phyloP scores from a whole-genome alignment of 768 basidiomycete species.

The Cyclocybe aegerita region DNA sequence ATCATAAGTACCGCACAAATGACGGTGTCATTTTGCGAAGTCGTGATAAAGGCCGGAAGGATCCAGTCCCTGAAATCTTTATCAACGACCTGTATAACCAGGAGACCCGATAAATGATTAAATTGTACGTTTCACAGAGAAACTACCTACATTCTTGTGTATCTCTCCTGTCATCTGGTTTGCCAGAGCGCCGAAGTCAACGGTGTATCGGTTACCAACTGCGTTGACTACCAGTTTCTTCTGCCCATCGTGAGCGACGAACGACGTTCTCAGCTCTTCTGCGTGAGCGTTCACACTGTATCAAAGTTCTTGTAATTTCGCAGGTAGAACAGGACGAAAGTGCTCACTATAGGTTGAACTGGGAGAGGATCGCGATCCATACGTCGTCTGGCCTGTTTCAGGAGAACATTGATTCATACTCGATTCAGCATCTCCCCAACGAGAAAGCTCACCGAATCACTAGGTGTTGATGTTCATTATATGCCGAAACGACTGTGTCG shows the following conservation, averaged over 20 bases:
- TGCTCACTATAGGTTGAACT: constrained; percentile 31
- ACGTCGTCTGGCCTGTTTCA: constrained; percentile 40
- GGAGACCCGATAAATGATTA: not conserved
- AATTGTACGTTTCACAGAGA: not conserved
- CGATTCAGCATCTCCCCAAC: too few relatives aligned
- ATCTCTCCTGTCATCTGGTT: constrained; percentile 24
- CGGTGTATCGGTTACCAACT: constrained; percentile 10
- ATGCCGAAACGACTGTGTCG: constrained; percentile 24
- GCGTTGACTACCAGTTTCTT: constrained; percentile 25
- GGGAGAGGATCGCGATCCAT: constrained; percentile 38
- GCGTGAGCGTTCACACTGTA: constrained; percentile 30
- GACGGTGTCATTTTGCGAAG: constrained; percentile 15
- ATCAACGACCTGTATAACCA: constrained; percentile 13
- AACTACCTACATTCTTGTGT: constrained; percentile 17
- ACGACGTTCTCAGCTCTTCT: constrained; percentile 29
- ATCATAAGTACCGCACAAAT: constrained; percentile 18
- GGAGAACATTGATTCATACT: too few relatives aligned
- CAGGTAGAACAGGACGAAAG: not conserved
- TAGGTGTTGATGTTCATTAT: constrained; percentile 24
- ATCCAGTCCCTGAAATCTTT: constrained; percentile 16
- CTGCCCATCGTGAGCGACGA: constrained; percentile 29
- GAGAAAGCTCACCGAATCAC: not conserved
- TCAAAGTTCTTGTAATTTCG: constrained; percentile 8
- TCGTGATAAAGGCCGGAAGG: constrained; percentile 15
- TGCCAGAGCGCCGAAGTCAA: constrained; percentile 32